Base-by-base conservation (phyloP, 202 grass and related monocot species). In the Zizania palustris region DNA sequence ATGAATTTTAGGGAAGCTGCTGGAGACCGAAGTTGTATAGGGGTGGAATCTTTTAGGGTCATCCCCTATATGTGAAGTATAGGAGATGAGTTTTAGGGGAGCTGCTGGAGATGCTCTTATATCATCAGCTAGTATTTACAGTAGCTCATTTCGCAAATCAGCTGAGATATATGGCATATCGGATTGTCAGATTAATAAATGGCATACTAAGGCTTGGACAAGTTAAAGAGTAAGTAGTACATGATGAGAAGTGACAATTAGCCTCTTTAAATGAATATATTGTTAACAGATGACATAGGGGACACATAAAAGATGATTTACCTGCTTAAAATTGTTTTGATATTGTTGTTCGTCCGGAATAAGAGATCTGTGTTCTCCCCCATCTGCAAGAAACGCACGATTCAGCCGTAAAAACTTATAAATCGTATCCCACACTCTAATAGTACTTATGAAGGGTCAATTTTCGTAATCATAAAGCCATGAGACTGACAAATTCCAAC, bases 271-370 rank as follows among this genome's bases (percentile, higher is more conserved):
- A 35, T 13, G 33, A 18, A 59, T 35, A 20, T 50, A 21, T 12
- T 4, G 3, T 36, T 19, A 59, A 82, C 15, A 21, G 37, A 22
- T 46, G 8, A 37, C 36, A 65, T 71, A 16, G 1, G 7, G 62
- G 7, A 67, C 28, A 60, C 61, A 41, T 37, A 38, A 75, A 34
- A 0, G 5, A 28, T 60, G 2, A 37, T 71, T 22, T 90, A 97
- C 94, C 94, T 93, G 83, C 82, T 86, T 72, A 92, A 87, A 80
- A 97, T 87, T 50, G 70, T 60, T 83, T 78, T 80, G 60, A 97
- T 90, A 77, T 97, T 97, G 74, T 74, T 84, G 82, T 77, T 97
- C 15, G 72, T 86, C 59, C 8, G 85, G 79, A 92, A 76, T 88
- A 97, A 93, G 34, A 93, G 72, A 74, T 76, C 80, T 0, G 16